Percentiles rank a stretch among this genome's conserved stretches.
Evolutionary conservation across 192 early-diverging fungal species (phyloP).

Genomic region (Ambispora gerdemannii): DNA sequence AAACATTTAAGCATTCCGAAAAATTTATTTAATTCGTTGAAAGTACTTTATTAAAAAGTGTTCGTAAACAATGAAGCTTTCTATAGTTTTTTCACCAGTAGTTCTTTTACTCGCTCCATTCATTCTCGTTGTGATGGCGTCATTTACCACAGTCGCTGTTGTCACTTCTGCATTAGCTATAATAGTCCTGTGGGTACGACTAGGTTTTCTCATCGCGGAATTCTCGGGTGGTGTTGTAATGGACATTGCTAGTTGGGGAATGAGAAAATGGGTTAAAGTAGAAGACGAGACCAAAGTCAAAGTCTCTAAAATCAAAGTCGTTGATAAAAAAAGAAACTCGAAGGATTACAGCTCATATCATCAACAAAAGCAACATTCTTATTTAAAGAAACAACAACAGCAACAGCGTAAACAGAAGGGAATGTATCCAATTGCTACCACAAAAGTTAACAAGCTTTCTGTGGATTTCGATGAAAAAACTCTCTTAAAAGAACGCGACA

Average conservation of each 20-base stretch:
- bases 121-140: background rate
- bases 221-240: slow-evolving; percentile 6
- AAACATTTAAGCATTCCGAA: no score
- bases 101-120: background rate
- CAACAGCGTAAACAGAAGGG: background rate
- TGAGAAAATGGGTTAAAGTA: background rate
- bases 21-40: no score
- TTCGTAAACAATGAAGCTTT: slow-evolving; percentile 10
- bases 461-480: background rate
- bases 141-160: slow-evolving; percentile 10
- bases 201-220: slow-evolving; percentile 7
- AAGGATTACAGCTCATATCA: background rate
- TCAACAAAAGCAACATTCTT: background rate
- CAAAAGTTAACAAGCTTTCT: background rate
- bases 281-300: background rate
- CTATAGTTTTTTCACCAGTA: background rate
- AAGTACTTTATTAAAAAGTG: no score
- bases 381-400: background rate
- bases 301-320: background rate
- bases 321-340: background rate
- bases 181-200: background rate
- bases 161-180: background rate
- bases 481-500: background rate
- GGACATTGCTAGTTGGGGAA: background rate
- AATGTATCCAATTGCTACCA: background rate